phyloP scores from a whole-genome alignment of 768 basidiomycete genomes.

The Amanita muscaria region DNA sequence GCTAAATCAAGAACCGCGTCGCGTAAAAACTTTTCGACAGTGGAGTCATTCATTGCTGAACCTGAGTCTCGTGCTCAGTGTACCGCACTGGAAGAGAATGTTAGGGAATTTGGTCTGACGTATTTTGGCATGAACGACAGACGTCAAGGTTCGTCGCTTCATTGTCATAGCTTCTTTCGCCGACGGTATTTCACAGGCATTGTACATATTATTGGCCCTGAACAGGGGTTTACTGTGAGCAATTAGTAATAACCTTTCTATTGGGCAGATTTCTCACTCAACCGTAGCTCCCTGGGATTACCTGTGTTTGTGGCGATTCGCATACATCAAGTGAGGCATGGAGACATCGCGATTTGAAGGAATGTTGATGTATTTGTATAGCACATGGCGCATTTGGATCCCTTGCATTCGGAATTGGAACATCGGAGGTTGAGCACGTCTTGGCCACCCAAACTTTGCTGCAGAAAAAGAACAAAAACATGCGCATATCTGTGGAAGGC shows the following conservation, averaged over 20 bases:
- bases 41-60: slow-evolving; percentile 70
- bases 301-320: slow-evolving; percentile 87
- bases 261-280: slow-evolving; percentile 6
- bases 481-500: slow-evolving; percentile 86
- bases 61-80: slow-evolving; percentile 83
- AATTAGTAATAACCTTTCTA: neutral
- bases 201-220: slow-evolving; percentile 86
- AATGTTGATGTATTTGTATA: slow-evolving; percentile 18
- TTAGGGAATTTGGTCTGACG: slow-evolving; percentile 85
- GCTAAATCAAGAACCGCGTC: slow-evolving; percentile 48
- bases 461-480: slow-evolving; percentile 86
- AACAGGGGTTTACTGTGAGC: slow-evolving; percentile 83
- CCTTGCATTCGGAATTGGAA: slow-evolving; percentile 88
- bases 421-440: slow-evolving; percentile 91
- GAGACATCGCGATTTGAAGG: neutral
- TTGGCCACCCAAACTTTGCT: slow-evolving; percentile 86
- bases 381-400: slow-evolving; percentile 92
- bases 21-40: slow-evolving; percentile 65
- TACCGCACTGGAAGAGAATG: slow-evolving; percentile 77
- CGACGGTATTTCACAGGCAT: slow-evolving; percentile 46
- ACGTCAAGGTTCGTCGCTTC: slow-evolving; percentile 55
- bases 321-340: slow-evolving; percentile 74
- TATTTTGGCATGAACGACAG: slow-evolving; percentile 89
- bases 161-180: neutral
- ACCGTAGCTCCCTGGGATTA: slow-evolving; percentile 60